Percentiles rank a stretch among this genome's conserved stretches.
Evolutionary conservation across 2,329 filamentous ascomycete species (phyloP).

Genomic region (Colletotrichum sansevieriae): DNA sequence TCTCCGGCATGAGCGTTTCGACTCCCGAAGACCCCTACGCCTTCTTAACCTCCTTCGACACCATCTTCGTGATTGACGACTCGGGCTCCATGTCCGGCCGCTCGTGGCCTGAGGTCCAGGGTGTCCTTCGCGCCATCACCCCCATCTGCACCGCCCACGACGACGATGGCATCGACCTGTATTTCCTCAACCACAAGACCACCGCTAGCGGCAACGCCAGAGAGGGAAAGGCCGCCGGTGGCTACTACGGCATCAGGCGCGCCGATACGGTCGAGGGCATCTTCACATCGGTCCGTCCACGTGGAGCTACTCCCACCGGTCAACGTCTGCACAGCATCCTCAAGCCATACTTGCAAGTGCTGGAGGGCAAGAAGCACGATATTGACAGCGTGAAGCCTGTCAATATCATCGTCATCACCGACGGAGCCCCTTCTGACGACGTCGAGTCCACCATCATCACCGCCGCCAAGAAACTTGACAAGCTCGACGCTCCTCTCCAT

Average conservation of each 20-base stretch:
- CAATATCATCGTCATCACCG: conserved; percentile 94
- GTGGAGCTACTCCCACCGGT: conserved; percentile 81
- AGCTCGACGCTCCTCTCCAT: conserved; percentile 76
- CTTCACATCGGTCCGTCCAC: conserved; percentile 76
- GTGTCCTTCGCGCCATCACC: conserved; percentile 79
- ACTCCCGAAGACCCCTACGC: conserved; percentile 76
- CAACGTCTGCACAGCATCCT: conserved; percentile 78
- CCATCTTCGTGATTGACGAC: conserved; percentile 91
- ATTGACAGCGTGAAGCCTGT: conserved; percentile 75
- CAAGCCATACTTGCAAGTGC: conserved; percentile 72
- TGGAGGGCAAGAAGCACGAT: conserved; percentile 56
- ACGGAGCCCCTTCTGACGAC: conserved; percentile 86
- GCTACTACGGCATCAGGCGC: conserved; percentile 75
- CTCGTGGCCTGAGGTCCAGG: conserved; percentile 81
- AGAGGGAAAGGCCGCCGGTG: conserved; percentile 56
- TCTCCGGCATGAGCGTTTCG: conserved; percentile 48
- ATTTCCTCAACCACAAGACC: conserved; percentile 83
- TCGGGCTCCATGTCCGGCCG: conserved; percentile 85
- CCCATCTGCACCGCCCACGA: conserved; percentile 87
- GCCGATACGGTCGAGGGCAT: conserved; percentile 72
- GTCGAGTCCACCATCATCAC: conserved; percentile 77
- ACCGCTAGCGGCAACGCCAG: conserved; percentile 49
- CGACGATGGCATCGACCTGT: conserved; percentile 87
- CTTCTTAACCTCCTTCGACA: conserved; percentile 86
- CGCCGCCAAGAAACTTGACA: conserved; percentile 78